phyloP scores from a whole-genome alignment of 805 yeast species.

The Cyberlindnera subsufficiens region DNA sequence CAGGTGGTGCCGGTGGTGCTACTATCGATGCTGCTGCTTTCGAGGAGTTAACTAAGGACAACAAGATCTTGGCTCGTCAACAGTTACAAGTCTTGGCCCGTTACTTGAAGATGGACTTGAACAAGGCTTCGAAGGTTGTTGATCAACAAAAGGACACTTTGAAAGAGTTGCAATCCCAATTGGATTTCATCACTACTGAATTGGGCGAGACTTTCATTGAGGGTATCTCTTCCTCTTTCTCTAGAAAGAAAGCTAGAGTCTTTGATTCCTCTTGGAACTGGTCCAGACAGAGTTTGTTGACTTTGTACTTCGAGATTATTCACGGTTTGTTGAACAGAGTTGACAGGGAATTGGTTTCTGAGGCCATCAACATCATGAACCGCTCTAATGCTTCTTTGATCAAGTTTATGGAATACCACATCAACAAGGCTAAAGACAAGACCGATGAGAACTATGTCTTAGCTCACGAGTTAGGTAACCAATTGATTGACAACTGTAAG shows the following conservation, averaged over 20 bases:
- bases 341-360: conserved; percentile 93
- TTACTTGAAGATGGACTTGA: conserved; percentile 87
- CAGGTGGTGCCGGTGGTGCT: conserved; percentile 70
- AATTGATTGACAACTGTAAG: conserved; percentile 90
- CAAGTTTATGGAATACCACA: conserved; percentile 90
- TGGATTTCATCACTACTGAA: conserved; percentile 68
- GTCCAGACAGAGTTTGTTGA: conserved; percentile 96
- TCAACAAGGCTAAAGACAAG: conserved; percentile 53
- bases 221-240: conserved; percentile 87
- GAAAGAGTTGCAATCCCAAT: conserved; percentile 75
- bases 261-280: conserved; percentile 99
- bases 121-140: conserved; percentile 82
- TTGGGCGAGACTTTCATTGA: conserved; percentile 91
- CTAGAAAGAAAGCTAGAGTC: conserved; percentile 88
- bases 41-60: conserved; percentile 53
- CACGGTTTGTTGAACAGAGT: conserved; percentile 88
- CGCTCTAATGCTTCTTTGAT: conserved; percentile 90
- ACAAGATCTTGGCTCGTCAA: conserved; percentile 43
- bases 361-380: conserved; percentile 96
- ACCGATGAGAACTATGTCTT: conserved; percentile 91
- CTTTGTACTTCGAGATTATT: conserved; percentile 91
- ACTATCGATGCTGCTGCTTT: conserved; percentile 94
- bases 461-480: conserved; percentile 86
- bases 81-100: conserved; percentile 87
- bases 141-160: conserved; percentile 78